A percentile compares a stretch with the other conserved stretches of the same genome.
These are phyloP conservation scores for Trametes gibbosa DNA, from an alignment of 768 basidiomycete species.

Conservation along the genomic window DNA sequence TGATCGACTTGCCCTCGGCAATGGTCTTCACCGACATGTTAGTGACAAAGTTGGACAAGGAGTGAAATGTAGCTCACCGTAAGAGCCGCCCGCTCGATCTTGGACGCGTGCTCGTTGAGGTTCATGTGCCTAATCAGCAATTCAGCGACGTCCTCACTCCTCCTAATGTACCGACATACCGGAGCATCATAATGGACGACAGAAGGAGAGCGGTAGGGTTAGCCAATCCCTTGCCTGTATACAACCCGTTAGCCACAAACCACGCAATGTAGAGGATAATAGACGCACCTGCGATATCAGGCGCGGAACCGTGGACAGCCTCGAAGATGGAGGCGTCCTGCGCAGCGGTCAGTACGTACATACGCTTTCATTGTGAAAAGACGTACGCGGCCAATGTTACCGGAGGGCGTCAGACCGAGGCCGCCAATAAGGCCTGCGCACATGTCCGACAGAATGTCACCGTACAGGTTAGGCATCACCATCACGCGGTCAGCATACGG, in stretches of 20 bases:
- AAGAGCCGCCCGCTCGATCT: constrained; percentile 91
- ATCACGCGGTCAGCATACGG: constrained; percentile 97
- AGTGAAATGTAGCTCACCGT: constrained; percentile 52
- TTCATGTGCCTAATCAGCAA: constrained; percentile 79
- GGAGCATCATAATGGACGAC: constrained; percentile 96
- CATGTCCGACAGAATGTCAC: constrained; percentile 97
- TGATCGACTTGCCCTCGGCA: constrained; percentile 93
- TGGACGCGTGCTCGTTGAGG: constrained; percentile 75
- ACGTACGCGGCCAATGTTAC: constrained; percentile 92
- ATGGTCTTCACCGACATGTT: constrained; percentile 65
- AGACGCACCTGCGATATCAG: constrained; percentile 90
- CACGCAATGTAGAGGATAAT: background rate
- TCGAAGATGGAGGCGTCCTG: constrained; percentile 99
- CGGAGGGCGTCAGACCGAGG: constrained; percentile 96
- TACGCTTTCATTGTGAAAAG: background rate
- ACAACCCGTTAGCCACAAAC: constrained; percentile 2
- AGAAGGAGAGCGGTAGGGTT: constrained; percentile 99
- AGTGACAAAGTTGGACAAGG: background rate
- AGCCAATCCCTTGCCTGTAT: constrained; percentile 80
- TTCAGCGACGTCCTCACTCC: constrained; percentile 23
- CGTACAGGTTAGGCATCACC: constrained; percentile 99
- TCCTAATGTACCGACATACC: constrained; percentile 46
- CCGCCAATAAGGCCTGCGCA: constrained; percentile 98
- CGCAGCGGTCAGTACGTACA: constrained; percentile 16
- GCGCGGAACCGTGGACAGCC: constrained; percentile 98